Conservation (phyloP, 2,329 filamentous ascomycete genomes). For the Neofusicoccum laricinum region DNA sequence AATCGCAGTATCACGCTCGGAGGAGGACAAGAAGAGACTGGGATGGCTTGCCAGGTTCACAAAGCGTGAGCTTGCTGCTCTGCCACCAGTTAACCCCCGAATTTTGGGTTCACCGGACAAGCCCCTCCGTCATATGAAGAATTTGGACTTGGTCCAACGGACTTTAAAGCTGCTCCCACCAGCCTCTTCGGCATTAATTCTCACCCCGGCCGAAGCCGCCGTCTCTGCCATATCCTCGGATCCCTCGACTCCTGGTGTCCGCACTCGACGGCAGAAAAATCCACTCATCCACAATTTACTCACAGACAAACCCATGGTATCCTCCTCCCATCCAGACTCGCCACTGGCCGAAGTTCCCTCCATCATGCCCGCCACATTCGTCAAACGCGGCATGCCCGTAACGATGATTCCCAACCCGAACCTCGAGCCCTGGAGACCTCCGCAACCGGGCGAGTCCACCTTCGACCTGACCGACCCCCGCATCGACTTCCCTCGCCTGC, state of each 20-base stretch:
- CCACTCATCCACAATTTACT: slow-evolving; percentile 93
- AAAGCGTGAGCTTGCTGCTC: slow-evolving; percentile 25
- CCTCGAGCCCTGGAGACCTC: slow-evolving; percentile 64
- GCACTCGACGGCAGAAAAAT: slow-evolving; percentile 65
- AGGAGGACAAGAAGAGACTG: not conserved
- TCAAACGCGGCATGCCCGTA: slow-evolving; percentile 88
- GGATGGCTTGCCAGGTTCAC: slow-evolving; percentile 39
- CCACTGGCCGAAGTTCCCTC: slow-evolving; percentile 25
- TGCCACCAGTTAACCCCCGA: slow-evolving; percentile 24
- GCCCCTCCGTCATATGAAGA: slow-evolving; percentile 57
- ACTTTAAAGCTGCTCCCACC: slow-evolving; percentile 75
- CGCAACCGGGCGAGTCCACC: slow-evolving; percentile 56
- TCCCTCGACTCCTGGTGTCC: slow-evolving; percentile 42
- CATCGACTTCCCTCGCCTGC: slow-evolving; percentile 78
- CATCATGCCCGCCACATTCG: slow-evolving; percentile 68
- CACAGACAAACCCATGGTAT: slow-evolving; percentile 90
- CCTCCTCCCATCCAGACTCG: slow-evolving; percentile 76
- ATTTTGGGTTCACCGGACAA: not conserved
- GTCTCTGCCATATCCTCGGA: slow-evolving; percentile 45
- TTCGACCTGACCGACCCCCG: slow-evolving; percentile 74
- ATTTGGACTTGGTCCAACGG: slow-evolving; percentile 69
- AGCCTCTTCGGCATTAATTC: slow-evolving; percentile 83
- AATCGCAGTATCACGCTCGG: slow-evolving; percentile 22
- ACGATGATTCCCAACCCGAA: slow-evolving; percentile 75
- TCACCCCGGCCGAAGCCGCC: slow-evolving; percentile 80